A percentile compares a stretch with the other conserved stretches of the same genome.
These are phyloP conservation scores for Colletotrichum scovillei DNA, from an alignment of 2,329 filamentous ascomycete species.

Conservation along the genomic window DNA sequence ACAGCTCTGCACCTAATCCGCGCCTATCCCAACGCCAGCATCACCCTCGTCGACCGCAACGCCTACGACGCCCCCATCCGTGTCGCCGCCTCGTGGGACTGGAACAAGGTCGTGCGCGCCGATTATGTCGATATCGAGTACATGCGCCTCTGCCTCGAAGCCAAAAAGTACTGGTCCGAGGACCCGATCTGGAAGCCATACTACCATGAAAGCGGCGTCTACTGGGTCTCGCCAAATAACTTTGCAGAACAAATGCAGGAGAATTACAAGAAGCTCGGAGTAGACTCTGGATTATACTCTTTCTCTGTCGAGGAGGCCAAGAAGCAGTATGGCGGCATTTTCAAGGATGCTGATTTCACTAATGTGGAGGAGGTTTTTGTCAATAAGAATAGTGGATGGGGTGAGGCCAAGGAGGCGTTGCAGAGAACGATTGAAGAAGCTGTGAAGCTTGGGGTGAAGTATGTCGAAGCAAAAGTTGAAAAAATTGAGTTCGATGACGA, in stretches of 20 bases:
- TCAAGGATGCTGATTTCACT: constrained; percentile 63
- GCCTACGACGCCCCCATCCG: constrained; percentile 39
- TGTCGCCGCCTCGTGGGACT: constrained; percentile 44
- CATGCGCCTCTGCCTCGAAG: constrained; percentile 44
- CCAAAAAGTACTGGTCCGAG: constrained; percentile 42
- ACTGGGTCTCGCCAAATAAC: constrained; percentile 47
- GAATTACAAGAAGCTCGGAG: constrained; percentile 43
- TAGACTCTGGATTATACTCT: constrained; percentile 47
- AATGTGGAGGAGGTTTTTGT: constrained; percentile 64
- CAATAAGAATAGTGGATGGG: constrained; percentile 67
- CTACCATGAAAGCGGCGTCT: constrained; percentile 50
- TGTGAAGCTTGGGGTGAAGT: constrained; percentile 61
- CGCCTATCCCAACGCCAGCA: constrained; percentile 28
- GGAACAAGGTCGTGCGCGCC: constrained; percentile 52
- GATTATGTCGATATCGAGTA: constrained; percentile 48
- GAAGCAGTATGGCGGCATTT: constrained; percentile 60
- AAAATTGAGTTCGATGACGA: constrained; percentile 51
- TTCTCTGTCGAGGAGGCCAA: constrained; percentile 60
- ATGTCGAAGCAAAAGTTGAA: constrained; percentile 57
- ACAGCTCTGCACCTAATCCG: constrained; percentile 60
- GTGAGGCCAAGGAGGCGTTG: constrained; percentile 64
- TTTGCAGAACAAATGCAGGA: constrained; percentile 48
- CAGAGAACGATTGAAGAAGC: constrained; percentile 58
- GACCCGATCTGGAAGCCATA: constrained; percentile 43
- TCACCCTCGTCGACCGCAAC: constrained; percentile 42